Evolutionary conservation across 2,329 filamentous ascomycete species (phyloP), one percentile per base, ranked within the genome.

Genomic region (Sporothrix mexicana): DNA sequence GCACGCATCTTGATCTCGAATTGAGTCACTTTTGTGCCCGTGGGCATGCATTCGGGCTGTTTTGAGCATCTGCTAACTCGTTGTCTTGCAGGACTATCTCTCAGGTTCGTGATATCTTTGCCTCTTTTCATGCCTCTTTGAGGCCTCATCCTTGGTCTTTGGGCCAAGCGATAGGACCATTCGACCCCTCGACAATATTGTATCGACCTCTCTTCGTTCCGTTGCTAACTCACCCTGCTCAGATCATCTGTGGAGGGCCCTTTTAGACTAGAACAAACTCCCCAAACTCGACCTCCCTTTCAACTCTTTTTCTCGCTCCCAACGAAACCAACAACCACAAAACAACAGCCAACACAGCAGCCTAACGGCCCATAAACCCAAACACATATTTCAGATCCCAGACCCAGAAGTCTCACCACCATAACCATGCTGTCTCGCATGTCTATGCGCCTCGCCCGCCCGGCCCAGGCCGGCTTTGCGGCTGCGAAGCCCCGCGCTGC

Each of bases 11-110:
- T 43, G 66, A 41, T 13, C 61, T 23, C 10, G 25, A 13, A 41
- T 20, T 25, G 10, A 9, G 20, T 15, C 49, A 49, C 17, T 25
- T 41, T n/a, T 68, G 15, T 36, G 23, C 23, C 25, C 7, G 7
- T 7, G 47, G 15, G 6, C 2, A 17, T 20, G 25, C 47, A 53
- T 41, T 55, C 20, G 61, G 10, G 7, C 15, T 51, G 23, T 53
- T 41, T 55, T 12, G 66, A 53, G 9, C 25, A 45, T 17, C 45
- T 62, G 51, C 73, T 75, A 45, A 69, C 68, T 25, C 73, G 59
- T 15, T 71, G 57, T 71, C 47, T 53, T 75, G 64, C 79, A 92
- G 90, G 90, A 92, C 87, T 92, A 92, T 88, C 88, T 92, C 84
- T 92, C 90, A 89, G 90, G 90, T 92, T 83, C 80, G 88, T 83